Conservation (phyloP, 305 asterid species). For the Solanum hybrid region DNA sequence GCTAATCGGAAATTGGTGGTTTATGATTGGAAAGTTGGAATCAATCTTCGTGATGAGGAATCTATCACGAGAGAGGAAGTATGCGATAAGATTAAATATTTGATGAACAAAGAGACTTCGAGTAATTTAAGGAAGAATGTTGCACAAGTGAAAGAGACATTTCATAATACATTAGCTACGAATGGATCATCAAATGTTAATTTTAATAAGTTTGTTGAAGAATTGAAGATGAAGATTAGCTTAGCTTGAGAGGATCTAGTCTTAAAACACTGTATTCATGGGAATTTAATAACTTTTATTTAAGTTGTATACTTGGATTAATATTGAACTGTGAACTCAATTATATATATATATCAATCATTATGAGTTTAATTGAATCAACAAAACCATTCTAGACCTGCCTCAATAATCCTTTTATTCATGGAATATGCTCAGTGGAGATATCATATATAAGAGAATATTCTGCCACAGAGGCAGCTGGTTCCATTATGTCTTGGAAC, state of each 20-base stretch:
- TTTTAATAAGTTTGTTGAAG: background rate
- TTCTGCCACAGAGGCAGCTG: background rate
- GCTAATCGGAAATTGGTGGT: constrained; percentile 45
- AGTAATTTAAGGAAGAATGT: background rate
- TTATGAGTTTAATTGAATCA: background rate
- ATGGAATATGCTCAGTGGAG: background rate
- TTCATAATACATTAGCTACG: background rate
- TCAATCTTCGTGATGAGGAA: constrained; percentile 29
- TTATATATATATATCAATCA: background rate
- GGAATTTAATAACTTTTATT: background rate
- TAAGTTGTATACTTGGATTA: background rate
- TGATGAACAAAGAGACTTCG: constrained; percentile 32
- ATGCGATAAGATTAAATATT: constrained; percentile 25
- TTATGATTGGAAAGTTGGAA: constrained; percentile 41
- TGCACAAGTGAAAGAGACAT: background rate
- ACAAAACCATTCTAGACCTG: background rate
- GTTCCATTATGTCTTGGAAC: background rate
- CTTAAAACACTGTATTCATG: background rate
- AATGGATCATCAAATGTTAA: background rate
- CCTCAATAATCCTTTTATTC: background rate
- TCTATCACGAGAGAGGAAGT: constrained; percentile 28
- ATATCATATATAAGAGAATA: background rate
- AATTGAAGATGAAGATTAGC: background rate
- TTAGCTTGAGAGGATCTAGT: background rate
- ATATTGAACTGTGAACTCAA: background rate